phyloP scores from a whole-genome alignment of 208 protist species.

The Trichomonas gallinae region DNA sequence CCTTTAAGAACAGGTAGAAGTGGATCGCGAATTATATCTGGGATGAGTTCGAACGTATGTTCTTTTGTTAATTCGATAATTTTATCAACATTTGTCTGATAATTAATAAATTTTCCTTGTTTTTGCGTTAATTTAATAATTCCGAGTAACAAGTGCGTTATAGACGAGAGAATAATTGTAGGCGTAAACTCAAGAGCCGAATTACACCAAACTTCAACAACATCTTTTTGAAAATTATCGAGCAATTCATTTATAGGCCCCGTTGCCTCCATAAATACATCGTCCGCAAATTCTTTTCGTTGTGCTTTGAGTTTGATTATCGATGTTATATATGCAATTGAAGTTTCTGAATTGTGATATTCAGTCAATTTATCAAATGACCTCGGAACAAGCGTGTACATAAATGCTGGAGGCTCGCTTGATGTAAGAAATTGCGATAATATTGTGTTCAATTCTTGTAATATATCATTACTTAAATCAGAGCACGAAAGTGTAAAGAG shows the following conservation, averaged over 20 bases:
- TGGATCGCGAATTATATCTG: not conserved
- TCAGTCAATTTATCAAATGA: not conserved
- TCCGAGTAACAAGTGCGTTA: not conserved
- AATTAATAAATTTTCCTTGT: not conserved
- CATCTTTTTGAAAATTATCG: not conserved
- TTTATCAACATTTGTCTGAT: not conserved
- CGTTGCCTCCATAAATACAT: not conserved
- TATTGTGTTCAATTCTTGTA: not conserved
- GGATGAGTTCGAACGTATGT: not conserved
- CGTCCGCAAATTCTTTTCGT: not conserved
- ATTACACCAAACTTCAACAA: not conserved
- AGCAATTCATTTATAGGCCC: not conserved
- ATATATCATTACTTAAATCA: not conserved
- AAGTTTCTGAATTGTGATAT: not conserved
- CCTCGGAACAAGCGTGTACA: not conserved
- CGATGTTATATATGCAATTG: not conserved
- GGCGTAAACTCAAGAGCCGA: not conserved
- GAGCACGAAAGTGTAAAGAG: not conserved
- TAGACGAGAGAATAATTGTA: not conserved
- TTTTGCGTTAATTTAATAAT: not conserved
- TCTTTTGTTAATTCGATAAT: not conserved
- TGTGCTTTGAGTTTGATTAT: not conserved
- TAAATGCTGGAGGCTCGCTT: not conserved
- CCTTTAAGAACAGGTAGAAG: not conserved
- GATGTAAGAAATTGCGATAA: not conserved